Percentiles rank a stretch among this genome's conserved stretches.
These are phyloP conservation scores for Leccinum barrowsii DNA, from an alignment of 768 basidiomycete genomes.

Conservation along the genomic window DNA sequence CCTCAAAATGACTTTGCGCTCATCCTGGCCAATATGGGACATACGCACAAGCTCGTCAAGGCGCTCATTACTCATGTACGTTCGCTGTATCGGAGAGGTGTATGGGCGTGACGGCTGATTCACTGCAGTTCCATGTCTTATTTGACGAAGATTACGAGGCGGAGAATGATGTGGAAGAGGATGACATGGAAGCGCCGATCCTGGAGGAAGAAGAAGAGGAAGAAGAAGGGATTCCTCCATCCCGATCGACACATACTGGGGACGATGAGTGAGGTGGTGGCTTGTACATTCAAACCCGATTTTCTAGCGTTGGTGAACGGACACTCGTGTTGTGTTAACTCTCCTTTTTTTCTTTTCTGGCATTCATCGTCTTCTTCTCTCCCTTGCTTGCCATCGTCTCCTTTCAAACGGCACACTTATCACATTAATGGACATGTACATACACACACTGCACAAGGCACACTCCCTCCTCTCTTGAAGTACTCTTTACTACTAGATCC, in stretches of 20 bases:
- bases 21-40: conserved; percentile 77
- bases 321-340: conserved; percentile 26
- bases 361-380: background rate
- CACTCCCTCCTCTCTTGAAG: conserved; percentile 1
- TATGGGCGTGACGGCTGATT: background rate
- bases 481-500: conserved; percentile 3
- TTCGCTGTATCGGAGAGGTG: conserved; percentile 5
- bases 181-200: conserved; percentile 64
- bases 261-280: conserved; percentile 20
- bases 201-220: conserved; percentile 64
- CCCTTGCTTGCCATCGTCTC: background rate
- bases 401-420: conserved; percentile 26
- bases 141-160: conserved; percentile 68
- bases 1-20: conserved; percentile 76
- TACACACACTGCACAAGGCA: conserved; percentile 2
- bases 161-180: conserved; percentile 55
- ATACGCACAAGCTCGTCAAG: conserved; percentile 73
- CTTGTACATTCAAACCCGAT: conserved; percentile 8
- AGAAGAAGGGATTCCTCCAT: conserved; percentile 35
- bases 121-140: conserved; percentile 55
- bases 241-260: conserved; percentile 21
- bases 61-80: conserved; percentile 73
- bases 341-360: conserved; percentile 2
- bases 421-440: conserved; percentile 30
- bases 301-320: conserved; percentile 12